phyloP scores from a whole-genome alignment of 257 asterid species.

The Nicotiana undulata region DNA sequence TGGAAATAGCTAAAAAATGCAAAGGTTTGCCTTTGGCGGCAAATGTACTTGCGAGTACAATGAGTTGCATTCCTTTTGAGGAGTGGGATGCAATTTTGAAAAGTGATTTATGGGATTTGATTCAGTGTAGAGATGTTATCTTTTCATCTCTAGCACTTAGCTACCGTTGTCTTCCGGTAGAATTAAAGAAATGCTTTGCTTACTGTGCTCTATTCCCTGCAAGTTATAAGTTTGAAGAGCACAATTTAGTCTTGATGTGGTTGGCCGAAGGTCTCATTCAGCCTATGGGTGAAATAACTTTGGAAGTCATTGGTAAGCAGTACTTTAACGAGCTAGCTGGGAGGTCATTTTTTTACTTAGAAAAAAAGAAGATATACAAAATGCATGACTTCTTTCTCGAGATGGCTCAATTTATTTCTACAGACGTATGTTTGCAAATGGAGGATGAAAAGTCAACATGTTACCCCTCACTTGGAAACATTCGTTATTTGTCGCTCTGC shows the following conservation, averaged over 20 bases:
- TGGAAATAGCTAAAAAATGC: conserved; percentile 1
- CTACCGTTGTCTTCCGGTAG: conserved; percentile 8
- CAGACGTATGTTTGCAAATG: not conserved
- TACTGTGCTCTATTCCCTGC: conserved; percentile 14
- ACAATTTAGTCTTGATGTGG: conserved; percentile 12
- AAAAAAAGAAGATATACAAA: not conserved
- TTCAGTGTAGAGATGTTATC: not conserved
- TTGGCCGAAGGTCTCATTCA: conserved; percentile 12
- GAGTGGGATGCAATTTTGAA: conserved; percentile 4
- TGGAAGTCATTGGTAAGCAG: conserved; percentile 6
- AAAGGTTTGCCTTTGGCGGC: conserved; percentile 1
- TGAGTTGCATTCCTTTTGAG: not conserved
- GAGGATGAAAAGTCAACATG: not conserved
- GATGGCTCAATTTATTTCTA: conserved; percentile 14
- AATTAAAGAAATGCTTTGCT: conserved; percentile 14
- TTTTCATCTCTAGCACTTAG: conserved; percentile 7
- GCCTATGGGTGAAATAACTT: not conserved
- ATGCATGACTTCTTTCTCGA: conserved; percentile 16
- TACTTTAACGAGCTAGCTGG: conserved; percentile 7
- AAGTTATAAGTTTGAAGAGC: conserved; percentile 9
- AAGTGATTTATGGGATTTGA: conserved; percentile 15
- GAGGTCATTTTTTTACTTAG: conserved; percentile 14
- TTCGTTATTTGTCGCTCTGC: not conserved
- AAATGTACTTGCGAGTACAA: not conserved
- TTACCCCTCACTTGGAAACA: not conserved